Percentiles rank a stretch among this genome's conserved stretches.
Evolutionary conservation across 129 eudicot genomes (phyloP).

Genomic region (Chrysanthemum lavandulifolium): DNA sequence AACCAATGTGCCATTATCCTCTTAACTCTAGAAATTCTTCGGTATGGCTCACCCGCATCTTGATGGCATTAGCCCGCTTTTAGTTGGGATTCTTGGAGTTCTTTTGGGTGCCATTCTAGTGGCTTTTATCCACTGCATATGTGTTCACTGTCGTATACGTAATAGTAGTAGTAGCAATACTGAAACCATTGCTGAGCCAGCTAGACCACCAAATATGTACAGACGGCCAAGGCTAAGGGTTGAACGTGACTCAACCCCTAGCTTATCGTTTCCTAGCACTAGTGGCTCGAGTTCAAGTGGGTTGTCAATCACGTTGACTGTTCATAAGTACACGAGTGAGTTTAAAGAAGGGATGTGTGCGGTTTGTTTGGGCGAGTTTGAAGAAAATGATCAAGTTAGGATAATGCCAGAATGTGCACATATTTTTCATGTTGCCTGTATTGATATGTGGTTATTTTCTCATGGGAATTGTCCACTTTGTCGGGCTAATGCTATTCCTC

Average conservation of each 20-base stretch:
- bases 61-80: conserved; percentile 37
- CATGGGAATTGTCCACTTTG: conserved; percentile 62
- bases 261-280: conserved; percentile 21
- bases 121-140: conserved; percentile 50
- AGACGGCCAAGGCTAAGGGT: conserved; percentile 6
- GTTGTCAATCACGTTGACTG: conserved; percentile 24
- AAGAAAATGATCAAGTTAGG: conserved; percentile 52
- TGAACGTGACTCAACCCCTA: conserved; percentile 14
- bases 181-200: conserved; percentile 9
- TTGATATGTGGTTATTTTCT: conserved; percentile 59
- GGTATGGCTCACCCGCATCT: conserved; percentile 24
- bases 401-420: conserved; percentile 61
- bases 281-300: conserved; percentile 29
- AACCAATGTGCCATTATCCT: conserved; percentile 6
- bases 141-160: conserved; percentile 31
- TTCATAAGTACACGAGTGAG: conserved; percentile 38
- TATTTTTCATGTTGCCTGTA: conserved; percentile 51
- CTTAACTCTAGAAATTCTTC: not conserved
- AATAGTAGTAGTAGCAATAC: not conserved
- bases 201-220: conserved; percentile 14
- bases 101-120: conserved; percentile 47
- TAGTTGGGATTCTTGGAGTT: conserved; percentile 64
- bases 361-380: conserved; percentile 56
- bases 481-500: conserved; percentile 44
- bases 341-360: conserved; percentile 46